phyloP scores from a whole-genome alignment of 2,329 filamentous ascomycete genomes.

The Chaetoscypha palmicola region DNA sequence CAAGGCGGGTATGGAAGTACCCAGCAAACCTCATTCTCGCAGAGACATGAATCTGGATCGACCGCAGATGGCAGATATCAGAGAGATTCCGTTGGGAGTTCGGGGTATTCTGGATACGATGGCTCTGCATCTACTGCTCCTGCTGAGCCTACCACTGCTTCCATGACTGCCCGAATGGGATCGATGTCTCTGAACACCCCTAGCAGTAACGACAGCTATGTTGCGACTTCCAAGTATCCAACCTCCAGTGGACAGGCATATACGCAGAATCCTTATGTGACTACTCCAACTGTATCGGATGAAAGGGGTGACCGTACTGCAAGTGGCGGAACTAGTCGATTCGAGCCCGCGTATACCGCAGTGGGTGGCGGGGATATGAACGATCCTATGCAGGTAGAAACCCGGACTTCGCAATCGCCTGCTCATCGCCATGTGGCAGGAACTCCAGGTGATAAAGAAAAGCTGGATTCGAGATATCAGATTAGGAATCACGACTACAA shows the following conservation, averaged over 20 bases:
- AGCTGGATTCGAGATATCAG: constrained; percentile 15
- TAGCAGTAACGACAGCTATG: too few relatives aligned
- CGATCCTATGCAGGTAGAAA: not conserved
- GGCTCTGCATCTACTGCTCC: not conserved
- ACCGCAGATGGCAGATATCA: too few relatives aligned
- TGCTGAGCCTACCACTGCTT: not conserved
- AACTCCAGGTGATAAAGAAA: constrained; percentile 9
- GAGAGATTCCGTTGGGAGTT: too few relatives aligned
- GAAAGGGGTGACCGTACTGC: not conserved
- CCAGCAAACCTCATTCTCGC: not conserved
- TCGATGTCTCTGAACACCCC: not conserved
- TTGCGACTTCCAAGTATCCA: not conserved
- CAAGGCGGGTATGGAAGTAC: not conserved
- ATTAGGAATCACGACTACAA: constrained; percentile 17
- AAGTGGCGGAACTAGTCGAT: too few relatives aligned
- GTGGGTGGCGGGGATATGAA: not conserved
- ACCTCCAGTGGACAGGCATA: too few relatives aligned
- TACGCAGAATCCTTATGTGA: not conserved
- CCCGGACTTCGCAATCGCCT: not conserved
- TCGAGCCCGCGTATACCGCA: too few relatives aligned
- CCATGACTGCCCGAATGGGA: not conserved
- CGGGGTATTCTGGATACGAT: too few relatives aligned
- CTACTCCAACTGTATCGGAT: not conserved
- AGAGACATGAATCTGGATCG: too few relatives aligned
- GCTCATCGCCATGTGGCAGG: constrained; percentile 6